Evolutionary conservation across 2,329 filamentous ascomycete genomes (phyloP).

Genomic region (Stachybotrys elegans): DNA sequence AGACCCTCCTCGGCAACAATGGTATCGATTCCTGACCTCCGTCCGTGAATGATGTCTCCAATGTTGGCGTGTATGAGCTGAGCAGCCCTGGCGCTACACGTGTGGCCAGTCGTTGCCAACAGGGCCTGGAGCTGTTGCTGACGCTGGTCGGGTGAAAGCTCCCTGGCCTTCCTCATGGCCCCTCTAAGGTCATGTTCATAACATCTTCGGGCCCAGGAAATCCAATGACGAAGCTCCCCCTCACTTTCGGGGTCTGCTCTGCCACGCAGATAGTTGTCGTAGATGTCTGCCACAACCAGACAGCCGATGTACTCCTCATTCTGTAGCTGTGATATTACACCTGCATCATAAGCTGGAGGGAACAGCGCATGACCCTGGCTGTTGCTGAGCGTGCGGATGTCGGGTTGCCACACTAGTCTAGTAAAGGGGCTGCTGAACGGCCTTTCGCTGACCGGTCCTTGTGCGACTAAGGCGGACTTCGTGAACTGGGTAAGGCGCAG

Average conservation of each 20-base stretch:
- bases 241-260: neutral
- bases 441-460: neutral
- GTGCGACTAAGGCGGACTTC: neutral
- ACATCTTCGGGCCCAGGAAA: neutral
- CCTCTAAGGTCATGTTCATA: neutral
- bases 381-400: constrained; percentile 1
- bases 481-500: neutral
- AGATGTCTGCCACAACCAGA: neutral
- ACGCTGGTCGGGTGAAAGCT: neutral
- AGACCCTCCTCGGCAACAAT: neutral
- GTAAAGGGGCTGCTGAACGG: constrained; percentile 1
- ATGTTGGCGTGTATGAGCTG: neutral
- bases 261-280: neutral
- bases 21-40: neutral
- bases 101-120: neutral
- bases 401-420: constrained; percentile 2
- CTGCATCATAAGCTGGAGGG: neutral
- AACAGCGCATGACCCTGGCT: neutral
- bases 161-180: neutral
- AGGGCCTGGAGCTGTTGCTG: neutral
- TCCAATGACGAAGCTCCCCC: neutral
- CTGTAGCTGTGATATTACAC: neutral
- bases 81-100: neutral
- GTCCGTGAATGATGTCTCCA: neutral
- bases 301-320: neutral